These are phyloP conservation scores for Boletus sp. DNA, from an alignment of 1,284 basidiomycete genomes.

Conservation along the genomic window DNA sequence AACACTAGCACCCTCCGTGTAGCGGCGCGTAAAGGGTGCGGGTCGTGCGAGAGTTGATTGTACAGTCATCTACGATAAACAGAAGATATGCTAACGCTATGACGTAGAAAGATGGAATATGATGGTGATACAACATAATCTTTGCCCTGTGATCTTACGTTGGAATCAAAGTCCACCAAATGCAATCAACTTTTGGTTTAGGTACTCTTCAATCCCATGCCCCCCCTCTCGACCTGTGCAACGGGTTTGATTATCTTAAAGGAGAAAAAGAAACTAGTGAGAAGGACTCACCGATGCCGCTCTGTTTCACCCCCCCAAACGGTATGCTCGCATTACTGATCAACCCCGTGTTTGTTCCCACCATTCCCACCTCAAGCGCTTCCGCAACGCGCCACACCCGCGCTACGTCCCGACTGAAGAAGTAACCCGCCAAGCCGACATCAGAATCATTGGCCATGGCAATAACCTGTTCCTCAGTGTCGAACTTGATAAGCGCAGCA, in stretches of 20 bases:
- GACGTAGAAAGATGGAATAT: background rate
- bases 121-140: constrained; percentile 11
- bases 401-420: constrained; percentile 90
- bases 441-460: constrained; percentile 83
- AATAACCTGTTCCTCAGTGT: constrained; percentile 92
- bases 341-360: constrained; percentile 84
- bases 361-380: constrained; percentile 96
- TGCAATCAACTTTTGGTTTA: constrained; percentile 79
- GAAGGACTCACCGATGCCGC: constrained; percentile 66
- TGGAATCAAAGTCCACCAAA: constrained; percentile 63
- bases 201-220: constrained; percentile 84
- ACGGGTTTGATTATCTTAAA: constrained; percentile 13
- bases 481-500: constrained; percentile 81
- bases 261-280: background rate
- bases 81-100: background rate
- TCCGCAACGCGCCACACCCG: constrained; percentile 98
- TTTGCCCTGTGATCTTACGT: background rate
- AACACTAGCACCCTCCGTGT: too few relatives aligned
- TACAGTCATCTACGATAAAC: background rate
- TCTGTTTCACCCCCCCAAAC: constrained; percentile 93
- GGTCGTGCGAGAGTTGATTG: background rate
- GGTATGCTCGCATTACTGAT: constrained; percentile 85
- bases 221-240: constrained; percentile 70
- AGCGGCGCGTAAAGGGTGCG: too few relatives aligned
- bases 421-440: constrained; percentile 92